Percentiles rank a stretch among this genome's conserved stretches.
Evolutionary conservation across 768 basidiomycete species (phyloP).

Genomic region (Tylopilus rubrobrunneus): DNA sequence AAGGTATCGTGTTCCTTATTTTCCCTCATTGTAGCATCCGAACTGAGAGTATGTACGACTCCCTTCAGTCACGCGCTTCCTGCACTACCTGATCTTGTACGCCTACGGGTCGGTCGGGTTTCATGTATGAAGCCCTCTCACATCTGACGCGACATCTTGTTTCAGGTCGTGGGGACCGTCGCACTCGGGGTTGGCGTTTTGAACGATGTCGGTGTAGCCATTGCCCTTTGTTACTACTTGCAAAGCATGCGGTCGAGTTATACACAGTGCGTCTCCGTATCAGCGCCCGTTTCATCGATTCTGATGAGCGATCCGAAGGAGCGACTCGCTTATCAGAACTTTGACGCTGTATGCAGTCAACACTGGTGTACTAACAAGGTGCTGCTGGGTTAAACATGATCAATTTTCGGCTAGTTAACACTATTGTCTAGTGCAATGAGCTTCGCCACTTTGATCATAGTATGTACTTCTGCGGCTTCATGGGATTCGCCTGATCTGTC

Average conservation of each 20-base stretch:
- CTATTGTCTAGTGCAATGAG: constrained; percentile 26
- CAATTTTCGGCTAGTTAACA: background rate
- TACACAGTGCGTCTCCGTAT: constrained; percentile 31
- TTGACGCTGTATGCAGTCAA: constrained; percentile 60
- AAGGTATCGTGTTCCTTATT: constrained; percentile 32
- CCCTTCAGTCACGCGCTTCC: constrained; percentile 38
- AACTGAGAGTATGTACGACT: background rate
- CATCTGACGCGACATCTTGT: background rate
- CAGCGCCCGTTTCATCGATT: background rate
- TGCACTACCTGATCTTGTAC: constrained; percentile 38
- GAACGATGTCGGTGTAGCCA: constrained; percentile 51
- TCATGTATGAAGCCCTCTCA: background rate
- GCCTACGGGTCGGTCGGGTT: constrained; percentile 40
- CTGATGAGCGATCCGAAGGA: constrained; percentile 31
- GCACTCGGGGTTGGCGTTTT: constrained; percentile 47
- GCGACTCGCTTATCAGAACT: constrained; percentile 53
- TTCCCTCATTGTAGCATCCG: background rate
- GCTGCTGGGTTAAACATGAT: background rate
- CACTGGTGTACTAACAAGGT: constrained; percentile 64
- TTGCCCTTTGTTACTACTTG: constrained; percentile 51
- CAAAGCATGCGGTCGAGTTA: constrained; percentile 50
- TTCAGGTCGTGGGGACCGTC: constrained; percentile 43
- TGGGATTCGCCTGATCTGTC: background rate
- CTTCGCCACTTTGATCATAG: constrained; percentile 50
- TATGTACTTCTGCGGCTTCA: constrained; percentile 29